Base-by-base conservation (phyloP, 331 rosid species). In the Erythrophleum ivorense region DNA sequence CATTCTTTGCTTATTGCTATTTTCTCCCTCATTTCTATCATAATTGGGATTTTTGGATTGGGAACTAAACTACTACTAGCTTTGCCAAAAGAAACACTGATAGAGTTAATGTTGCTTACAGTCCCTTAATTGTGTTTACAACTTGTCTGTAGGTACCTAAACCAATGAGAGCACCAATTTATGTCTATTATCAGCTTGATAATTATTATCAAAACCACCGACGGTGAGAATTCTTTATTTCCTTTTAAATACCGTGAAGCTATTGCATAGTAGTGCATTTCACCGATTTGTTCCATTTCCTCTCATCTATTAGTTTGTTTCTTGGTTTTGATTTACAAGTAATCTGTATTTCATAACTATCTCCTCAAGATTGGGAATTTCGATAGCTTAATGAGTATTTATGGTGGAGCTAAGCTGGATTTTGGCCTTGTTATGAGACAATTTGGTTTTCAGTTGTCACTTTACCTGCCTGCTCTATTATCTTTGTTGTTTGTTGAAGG, bases 131-230 rank as follows among this genome's bases (percentile, higher is more conserved):
- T 71, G 50, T 69, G 43, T 66, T 86, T 76, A 50, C 19, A 69
- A 78, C 78, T 75, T 74, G 33, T 85, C 72, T 84, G 58, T 77
- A 95, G 98, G 92, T 95, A 69, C 79, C 83, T 85, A 93, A 83
- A 87, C 80, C 83, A 55, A 95, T 95, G 98, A 93, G 84, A 89
- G 98, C 99, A 36, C 99, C 99, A 11, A 89, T 93, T 86, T 86
- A 88, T 78, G 82, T 93, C 78, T 95, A 95, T 83, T 95, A 93
- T 80, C 99, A 95, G 75, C 97, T 93, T 77, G 97, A 95, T 87
- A 89, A 95, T 91, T 95, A 86, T 89, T 95, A 91, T 88, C 99
- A 95, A 72, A 95, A 91, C 88, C 99, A 95, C 77, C 90, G 97
- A 57, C 84, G 98, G 99, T 95, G 84, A 89, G 87, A 58, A 38